These are phyloP conservation scores for Venturia aucupariae DNA, from an alignment of 2,329 filamentous ascomycete species.

Conservation along the genomic window DNA sequence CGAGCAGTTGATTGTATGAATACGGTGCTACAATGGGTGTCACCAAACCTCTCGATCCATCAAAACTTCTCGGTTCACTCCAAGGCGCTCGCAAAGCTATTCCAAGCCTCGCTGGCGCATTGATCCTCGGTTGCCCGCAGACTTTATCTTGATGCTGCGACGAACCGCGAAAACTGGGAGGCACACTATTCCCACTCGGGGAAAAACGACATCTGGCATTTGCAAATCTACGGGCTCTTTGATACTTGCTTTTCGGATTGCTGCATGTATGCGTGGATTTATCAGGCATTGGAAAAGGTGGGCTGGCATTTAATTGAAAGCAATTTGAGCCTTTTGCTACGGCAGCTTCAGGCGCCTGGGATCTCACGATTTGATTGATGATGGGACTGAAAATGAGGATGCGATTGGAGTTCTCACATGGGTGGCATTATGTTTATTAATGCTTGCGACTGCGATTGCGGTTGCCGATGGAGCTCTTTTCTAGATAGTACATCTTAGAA, in stretches of 20 bases:
- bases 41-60: neutral
- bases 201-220: neutral
- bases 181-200: neutral
- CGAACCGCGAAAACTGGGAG: neutral
- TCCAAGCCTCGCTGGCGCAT: neutral
- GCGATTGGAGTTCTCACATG: neutral
- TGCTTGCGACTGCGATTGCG: neutral
- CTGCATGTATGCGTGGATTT: neutral
- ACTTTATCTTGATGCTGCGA: neutral
- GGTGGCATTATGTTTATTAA: neutral
- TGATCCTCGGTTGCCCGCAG: neutral
- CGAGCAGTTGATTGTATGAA: neutral
- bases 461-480: neutral
- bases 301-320: neutral
- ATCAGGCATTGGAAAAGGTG: neutral
- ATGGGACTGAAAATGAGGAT: neutral
- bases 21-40: too few species aligned
- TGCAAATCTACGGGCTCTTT: neutral
- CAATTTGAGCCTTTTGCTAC: neutral
- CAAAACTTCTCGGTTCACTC: neutral
- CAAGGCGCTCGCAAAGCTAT: conserved; percentile 1
- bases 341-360: neutral
- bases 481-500: neutral
- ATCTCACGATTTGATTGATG: neutral
- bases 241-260: neutral